These are phyloP conservation scores for Lactarius deliciosus DNA, from an alignment of 768 basidiomycete genomes.

Conservation along the genomic window DNA sequence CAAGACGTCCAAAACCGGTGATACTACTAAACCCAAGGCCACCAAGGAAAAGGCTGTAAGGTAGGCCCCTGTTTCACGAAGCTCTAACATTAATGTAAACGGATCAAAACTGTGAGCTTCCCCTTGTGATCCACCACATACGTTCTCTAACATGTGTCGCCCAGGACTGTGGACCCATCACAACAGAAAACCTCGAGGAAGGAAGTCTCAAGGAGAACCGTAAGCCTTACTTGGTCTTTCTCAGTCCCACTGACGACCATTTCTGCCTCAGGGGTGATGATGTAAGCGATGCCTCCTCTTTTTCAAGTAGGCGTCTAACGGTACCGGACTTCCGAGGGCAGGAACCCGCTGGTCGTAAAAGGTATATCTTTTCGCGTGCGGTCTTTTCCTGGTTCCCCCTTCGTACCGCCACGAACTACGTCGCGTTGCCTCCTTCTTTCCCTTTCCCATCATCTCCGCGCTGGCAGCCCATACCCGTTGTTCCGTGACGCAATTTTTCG, in stretches of 20 bases:
- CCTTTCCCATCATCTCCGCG: conserved; percentile 19
- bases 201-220: conserved; percentile 27
- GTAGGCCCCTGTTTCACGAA: conserved; percentile 14
- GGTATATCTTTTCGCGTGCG: conserved; percentile 25
- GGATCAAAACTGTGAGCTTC: conserved; percentile 24
- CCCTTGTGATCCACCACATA: conserved; percentile 12
- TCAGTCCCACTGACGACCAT: not conserved
- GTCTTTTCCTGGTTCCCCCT: conserved; percentile 10
- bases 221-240: conserved; percentile 31
- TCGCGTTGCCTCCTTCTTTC: conserved; percentile 12
- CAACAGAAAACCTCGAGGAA: conserved; percentile 15
- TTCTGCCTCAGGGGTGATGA: conserved; percentile 16
- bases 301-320: conserved; percentile 11
- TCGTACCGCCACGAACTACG: conserved; percentile 7
- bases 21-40: conserved; percentile 19
- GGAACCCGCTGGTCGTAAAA: conserved; percentile 29
- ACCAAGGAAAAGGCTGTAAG: conserved; percentile 20
- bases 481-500: conserved; percentile 13
- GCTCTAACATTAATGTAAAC: not conserved
- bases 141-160: conserved; percentile 1
- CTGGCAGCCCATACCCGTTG: conserved; percentile 21
- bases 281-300: conserved; percentile 11
- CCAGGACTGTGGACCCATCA: conserved; percentile 7
- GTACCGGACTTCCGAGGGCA: conserved; percentile 22
- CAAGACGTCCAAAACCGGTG: conserved; percentile 27